Evolutionary conservation across 352 stramenopile species (phyloP).

Genomic region (Phytophthora tentaculata): DNA sequence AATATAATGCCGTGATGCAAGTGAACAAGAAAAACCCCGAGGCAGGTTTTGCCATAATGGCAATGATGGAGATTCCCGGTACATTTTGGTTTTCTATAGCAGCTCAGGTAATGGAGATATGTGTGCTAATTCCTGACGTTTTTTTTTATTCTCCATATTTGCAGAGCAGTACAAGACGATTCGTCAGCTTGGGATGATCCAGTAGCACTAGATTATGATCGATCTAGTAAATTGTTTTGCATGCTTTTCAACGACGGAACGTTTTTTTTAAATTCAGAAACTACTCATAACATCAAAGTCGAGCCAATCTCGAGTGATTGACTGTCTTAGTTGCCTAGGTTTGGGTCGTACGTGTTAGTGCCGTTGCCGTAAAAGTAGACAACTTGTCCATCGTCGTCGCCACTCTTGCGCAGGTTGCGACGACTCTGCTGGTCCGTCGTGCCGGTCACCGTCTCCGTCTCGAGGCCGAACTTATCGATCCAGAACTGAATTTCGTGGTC

Average conservation of each 20-base stretch:
- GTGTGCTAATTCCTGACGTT: background rate
- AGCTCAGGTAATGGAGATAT: background rate
- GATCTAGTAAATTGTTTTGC: background rate
- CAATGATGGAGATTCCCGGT: conserved; percentile 83
- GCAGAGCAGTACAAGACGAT: conserved; percentile 72
- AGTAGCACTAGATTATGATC: conserved; percentile 23
- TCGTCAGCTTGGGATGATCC: conserved; percentile 48
- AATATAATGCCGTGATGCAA: conserved; percentile 72
- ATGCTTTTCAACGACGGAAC: background rate
- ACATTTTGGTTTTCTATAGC: conserved; percentile 4
- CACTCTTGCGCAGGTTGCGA: too few relatives aligned
- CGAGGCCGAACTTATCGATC: conserved; percentile 52
- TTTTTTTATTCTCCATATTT: background rate
- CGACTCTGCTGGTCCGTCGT: conserved; percentile 10
- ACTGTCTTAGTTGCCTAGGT: conserved; percentile 7
- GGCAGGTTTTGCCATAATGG: conserved; percentile 71
- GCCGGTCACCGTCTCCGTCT: conserved; percentile 27
- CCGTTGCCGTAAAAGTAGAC: conserved; percentile 44
- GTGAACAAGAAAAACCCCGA: conserved; percentile 76
- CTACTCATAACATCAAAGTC: conserved; percentile 6
- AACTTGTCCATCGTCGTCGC: background rate
- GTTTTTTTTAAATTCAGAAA: conserved; percentile 15
- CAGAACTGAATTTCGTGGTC: conserved; percentile 58
- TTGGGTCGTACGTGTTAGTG: conserved; percentile 34
- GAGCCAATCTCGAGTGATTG: conserved; percentile 9